Base-by-base conservation (phyloP, 768 basidiomycete genomes). In the Boletus subcaerulescens region DNA sequence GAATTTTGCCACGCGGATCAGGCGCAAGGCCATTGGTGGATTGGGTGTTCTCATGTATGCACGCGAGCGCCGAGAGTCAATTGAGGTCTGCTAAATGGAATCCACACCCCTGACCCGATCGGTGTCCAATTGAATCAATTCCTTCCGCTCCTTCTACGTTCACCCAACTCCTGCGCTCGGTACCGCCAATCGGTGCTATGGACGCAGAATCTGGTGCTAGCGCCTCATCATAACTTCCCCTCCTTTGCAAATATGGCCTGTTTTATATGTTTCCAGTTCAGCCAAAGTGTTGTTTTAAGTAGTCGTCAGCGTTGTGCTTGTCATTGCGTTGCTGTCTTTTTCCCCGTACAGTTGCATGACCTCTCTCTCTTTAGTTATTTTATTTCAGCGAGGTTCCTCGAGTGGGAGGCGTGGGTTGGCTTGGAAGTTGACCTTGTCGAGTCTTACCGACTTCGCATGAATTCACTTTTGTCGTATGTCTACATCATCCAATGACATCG, bases 1-100 rank as follows among this genome's bases (percentile, higher is more conserved):
- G 80, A 93, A 93, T 70, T 93, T 93, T 76, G 91, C 91, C 8
- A 85, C 85, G 36, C 83, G 91, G 63, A 87, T 90, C 73, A 81
- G 91, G 72, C 83, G 89, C 65, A 84, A 88, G 77, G 91, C 91
- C 18, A 88, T 92, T 56, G 89, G 87, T 33, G 89, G 90, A 26
- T 74, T 93, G 48, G 87, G 86, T 52, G 81, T 81, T 66, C 80
- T 93, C 61, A 85, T 91, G 81, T 87, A 81, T 63, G 88, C 90
- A 33, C 83, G 90, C 57, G 90, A 91, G 76, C 81, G 87, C 66
- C 77, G 90, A 59, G 89, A 89, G 70, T 73, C 81, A 60, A 79
- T 90, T 61, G 87, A 88, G 69, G 85, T 79, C 33, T 89, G 78
- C 70, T 89, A 71, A 85, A 51, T 9, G 55, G 41, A 36, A 40